Evolutionary conservation across 176 grass and related monocot genomes (phyloP).

Genomic region (Musa troglodytarum): DNA sequence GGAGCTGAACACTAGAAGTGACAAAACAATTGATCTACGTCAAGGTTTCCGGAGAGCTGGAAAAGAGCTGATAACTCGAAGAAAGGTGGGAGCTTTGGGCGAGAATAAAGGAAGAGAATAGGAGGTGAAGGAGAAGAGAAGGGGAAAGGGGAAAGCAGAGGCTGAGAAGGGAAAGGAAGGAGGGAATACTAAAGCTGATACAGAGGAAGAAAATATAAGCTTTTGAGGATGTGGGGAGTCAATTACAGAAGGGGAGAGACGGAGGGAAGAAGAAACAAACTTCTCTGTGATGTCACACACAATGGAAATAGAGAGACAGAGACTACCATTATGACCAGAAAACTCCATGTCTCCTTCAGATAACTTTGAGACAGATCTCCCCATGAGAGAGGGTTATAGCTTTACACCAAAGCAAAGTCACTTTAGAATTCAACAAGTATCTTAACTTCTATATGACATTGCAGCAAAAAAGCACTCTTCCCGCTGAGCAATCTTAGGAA

Average conservation of each 20-base stretch:
- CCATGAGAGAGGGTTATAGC: no score
- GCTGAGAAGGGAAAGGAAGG: conserved; percentile 25
- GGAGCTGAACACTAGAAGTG: not conserved
- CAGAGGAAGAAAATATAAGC: conserved; percentile 21
- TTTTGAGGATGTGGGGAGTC: conserved; percentile 14
- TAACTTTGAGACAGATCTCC: no score
- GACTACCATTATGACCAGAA: no score
- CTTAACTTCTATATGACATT: no score
- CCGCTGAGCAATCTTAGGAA: no score
- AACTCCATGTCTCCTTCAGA: no score
- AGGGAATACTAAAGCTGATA: not conserved
- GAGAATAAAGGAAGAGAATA: conserved; percentile 17
- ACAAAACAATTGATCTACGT: not conserved
- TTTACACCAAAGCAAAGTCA: no score
- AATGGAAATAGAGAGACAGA: no score
- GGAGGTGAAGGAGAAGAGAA: conserved; percentile 28
- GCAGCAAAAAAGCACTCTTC: no score
- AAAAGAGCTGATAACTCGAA: not conserved
- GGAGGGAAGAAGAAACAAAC: not conserved
- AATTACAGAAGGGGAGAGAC: not conserved
- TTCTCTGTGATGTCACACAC: no score
- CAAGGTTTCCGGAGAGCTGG: not conserved
- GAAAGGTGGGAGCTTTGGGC: not conserved
- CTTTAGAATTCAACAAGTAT: no score
- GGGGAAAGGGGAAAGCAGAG: conserved; percentile 37